Evolutionary conservation across 163 green algal species (phyloP).

Genomic region (Picocystis sp.): DNA sequence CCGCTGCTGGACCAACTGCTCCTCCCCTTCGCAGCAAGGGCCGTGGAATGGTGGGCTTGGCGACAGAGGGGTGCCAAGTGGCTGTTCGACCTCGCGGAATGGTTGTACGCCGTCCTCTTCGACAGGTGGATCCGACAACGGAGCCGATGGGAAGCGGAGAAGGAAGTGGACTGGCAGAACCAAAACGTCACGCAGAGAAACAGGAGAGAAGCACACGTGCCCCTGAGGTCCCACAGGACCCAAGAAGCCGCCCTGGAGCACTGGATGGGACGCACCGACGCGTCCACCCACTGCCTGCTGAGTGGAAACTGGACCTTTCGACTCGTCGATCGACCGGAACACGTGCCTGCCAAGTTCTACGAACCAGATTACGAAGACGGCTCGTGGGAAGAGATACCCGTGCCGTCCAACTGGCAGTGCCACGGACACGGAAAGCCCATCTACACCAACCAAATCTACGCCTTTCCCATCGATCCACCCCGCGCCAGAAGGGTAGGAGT

Average conservation of each 20-base stretch:
- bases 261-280: neutral
- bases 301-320: conserved; percentile 42
- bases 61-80: too few relatives aligned
- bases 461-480: conserved; percentile 46
- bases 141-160: too few relatives aligned
- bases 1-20: too few relatives aligned
- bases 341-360: conserved; percentile 32
- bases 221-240: neutral
- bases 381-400: conserved; percentile 34
- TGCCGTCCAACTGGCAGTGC: conserved; percentile 77
- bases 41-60: too few relatives aligned
- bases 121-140: too few relatives aligned
- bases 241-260: neutral
- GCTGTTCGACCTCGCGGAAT: too few relatives aligned
- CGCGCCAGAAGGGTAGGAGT: conserved; percentile 16
- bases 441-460: conserved; percentile 90
- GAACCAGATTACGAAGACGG: conserved; percentile 20
- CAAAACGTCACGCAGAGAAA: conserved; percentile 2
- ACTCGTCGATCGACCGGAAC: conserved; percentile 29
- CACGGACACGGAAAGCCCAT: conserved; percentile 57
- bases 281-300: conserved; percentile 7
- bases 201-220: neutral
- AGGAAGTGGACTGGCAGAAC: conserved; percentile 2
- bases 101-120: too few relatives aligned
- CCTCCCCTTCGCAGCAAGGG: too few relatives aligned